A percentile compares a stretch with the other conserved stretches of the same genome.
phyloP scores from a whole-genome alignment of 192 early-diverging fungal genomes.

The Coemansia sp. region DNA sequence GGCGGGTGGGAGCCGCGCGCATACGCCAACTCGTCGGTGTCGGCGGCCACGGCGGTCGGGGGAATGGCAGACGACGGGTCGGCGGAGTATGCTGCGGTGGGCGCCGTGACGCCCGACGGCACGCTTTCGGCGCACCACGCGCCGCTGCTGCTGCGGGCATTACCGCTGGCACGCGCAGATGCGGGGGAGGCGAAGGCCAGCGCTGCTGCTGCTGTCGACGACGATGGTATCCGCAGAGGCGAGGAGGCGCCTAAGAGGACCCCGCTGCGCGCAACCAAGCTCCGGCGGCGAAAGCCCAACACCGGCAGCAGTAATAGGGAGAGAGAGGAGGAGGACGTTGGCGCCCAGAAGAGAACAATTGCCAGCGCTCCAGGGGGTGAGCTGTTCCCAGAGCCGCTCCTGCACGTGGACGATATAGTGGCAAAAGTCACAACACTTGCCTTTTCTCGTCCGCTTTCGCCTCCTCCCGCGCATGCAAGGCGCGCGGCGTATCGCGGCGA shows the following conservation, averaged over 20 bases:
- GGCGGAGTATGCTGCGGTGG: background rate
- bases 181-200: too few species aligned
- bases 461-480: background rate
- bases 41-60: conserved; percentile 29
- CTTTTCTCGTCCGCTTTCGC: too few species aligned
- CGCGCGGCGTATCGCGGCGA: background rate
- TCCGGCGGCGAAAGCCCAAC: background rate
- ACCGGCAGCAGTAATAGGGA: too few species aligned
- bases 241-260: background rate
- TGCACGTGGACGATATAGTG: conserved; percentile 7
- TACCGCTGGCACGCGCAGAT: background rate
- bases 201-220: background rate
- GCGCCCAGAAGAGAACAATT: background rate
- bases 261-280: background rate
- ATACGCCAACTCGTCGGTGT: conserved; percentile 36
- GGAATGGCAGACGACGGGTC: background rate
- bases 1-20: conserved; percentile 19
- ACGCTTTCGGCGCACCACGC: background rate
- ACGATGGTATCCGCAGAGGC: background rate
- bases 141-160: background rate
- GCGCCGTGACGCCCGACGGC: conserved; percentile 3
- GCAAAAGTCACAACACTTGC: background rate
- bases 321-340: too few species aligned
- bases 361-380: background rate
- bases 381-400: conserved; percentile 15